Conservation (phyloP, 2,329 filamentous ascomycete species). For the Ophiostoma sp. region DNA sequence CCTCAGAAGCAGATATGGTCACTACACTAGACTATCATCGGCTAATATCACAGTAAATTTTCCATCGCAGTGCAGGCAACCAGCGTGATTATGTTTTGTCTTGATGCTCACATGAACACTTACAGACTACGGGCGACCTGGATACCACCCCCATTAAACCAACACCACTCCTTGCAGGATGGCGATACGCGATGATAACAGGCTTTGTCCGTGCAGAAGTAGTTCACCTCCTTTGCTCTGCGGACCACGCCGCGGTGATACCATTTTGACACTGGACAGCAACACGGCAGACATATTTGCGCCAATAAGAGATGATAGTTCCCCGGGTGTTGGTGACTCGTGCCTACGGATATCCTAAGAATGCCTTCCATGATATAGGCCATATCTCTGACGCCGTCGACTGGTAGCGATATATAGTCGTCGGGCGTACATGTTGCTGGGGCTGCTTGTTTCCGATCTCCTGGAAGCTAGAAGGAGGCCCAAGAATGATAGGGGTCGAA, state of each 20-base stretch:
- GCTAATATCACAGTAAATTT: not conserved
- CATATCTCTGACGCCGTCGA: too few species aligned
- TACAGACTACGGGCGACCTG: too few species aligned
- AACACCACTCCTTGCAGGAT: not conserved
- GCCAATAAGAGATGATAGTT: not conserved
- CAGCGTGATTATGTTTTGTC: not conserved
- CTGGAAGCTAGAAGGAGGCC: too few species aligned
- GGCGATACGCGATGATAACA: not conserved
- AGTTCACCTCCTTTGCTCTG: not conserved
- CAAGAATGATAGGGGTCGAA: too few species aligned
- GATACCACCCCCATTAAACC: not conserved
- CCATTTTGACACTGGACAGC: not conserved
- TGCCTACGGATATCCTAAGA: too few species aligned
- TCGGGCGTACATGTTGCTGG: too few species aligned
- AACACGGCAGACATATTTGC: not conserved
- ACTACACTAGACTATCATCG: not conserved
- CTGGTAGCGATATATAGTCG: too few species aligned
- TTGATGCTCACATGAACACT: not conserved
- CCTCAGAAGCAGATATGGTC: not conserved
- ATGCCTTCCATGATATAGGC: too few species aligned
- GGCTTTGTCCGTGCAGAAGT: not conserved
- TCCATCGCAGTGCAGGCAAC: not conserved
- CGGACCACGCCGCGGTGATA: not conserved
- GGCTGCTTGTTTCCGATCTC: too few species aligned
- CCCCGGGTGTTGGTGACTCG: not conserved